These are phyloP conservation scores for Quambalaria eucalypti DNA, from an alignment of 1,284 basidiomycete species.

Conservation along the genomic window DNA sequence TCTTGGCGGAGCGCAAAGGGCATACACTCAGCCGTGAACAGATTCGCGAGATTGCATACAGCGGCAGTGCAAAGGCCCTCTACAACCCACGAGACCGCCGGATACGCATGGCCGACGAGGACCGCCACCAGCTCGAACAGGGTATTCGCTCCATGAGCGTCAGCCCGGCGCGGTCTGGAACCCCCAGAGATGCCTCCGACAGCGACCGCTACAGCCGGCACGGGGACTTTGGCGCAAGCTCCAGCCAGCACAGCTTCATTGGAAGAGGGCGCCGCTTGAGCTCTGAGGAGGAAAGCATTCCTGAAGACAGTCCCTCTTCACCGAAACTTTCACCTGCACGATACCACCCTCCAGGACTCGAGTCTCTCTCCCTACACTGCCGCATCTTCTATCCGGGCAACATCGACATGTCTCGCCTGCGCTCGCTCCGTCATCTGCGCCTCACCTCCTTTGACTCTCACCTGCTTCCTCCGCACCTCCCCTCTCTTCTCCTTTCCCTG, in stretches of 20 bases:
- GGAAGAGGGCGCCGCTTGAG: too few relatives aligned
- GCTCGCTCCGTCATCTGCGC: slow-evolving; percentile 1
- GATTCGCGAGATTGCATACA: not conserved
- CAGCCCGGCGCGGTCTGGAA: not conserved
- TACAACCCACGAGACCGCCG: not conserved
- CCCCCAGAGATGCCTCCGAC: not conserved
- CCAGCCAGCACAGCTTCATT: not conserved
- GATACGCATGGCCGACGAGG: not conserved
- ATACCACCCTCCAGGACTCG: too few relatives aligned
- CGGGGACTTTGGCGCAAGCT: not conserved
- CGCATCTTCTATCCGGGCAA: slow-evolving; percentile 2
- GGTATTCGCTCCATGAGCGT: not conserved
- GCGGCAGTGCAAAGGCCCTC: not conserved
- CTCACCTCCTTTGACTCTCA: slow-evolving; percentile 11
- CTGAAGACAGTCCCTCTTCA: not conserved
- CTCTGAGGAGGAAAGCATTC: too few relatives aligned
- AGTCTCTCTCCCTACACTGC: not conserved
- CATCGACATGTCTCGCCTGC: not conserved
- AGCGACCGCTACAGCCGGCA: not conserved
- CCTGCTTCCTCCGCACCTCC: slow-evolving; percentile 9
- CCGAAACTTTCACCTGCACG: too few relatives aligned
- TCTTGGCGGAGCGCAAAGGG: not conserved
- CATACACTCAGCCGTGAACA: slow-evolving; percentile 1
- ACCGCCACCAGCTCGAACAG: too few relatives aligned
- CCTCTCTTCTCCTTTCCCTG: slow-evolving; percentile 6